phyloP scores from a whole-genome alignment of 169 alveolate species.

The Babesia bigemina region DNA sequence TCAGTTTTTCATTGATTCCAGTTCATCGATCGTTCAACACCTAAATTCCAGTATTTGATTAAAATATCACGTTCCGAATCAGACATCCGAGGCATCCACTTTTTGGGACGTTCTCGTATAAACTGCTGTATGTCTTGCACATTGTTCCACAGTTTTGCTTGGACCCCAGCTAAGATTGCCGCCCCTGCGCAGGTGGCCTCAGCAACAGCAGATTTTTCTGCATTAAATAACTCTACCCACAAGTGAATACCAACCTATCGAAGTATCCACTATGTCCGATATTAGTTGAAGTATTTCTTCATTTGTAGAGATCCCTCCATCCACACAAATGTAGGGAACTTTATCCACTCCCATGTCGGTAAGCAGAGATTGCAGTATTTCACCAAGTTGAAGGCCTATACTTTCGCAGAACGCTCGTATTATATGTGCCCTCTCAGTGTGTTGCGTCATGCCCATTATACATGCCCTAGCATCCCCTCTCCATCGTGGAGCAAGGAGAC shows the following conservation, averaged over 20 bases:
- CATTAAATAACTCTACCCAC: neutral
- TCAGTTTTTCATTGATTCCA: conserved; percentile 11
- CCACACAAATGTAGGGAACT: conserved; percentile 83
- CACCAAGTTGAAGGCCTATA: conserved; percentile 85
- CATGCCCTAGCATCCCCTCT: conserved; percentile 89
- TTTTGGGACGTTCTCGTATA: conserved; percentile 34
- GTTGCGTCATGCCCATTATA: conserved; percentile 87
- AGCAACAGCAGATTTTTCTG: conserved; percentile 59
- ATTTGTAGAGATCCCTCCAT: conserved; percentile 90
- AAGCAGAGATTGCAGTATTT: conserved; percentile 70
- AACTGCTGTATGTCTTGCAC: conserved; percentile 68
- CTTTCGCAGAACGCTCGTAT: conserved; percentile 89
- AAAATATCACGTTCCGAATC: conserved; percentile 53
- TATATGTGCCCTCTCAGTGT: conserved; percentile 85
- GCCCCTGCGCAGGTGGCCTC: conserved; percentile 90
- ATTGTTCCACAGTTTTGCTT: conserved; percentile 75
- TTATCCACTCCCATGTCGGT: conserved; percentile 66
- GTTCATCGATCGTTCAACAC: conserved; percentile 71
- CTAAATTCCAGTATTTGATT: conserved; percentile 75
- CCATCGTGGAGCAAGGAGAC: conserved; percentile 95
- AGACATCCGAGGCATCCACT: conserved; percentile 67
- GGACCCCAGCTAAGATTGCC: conserved; percentile 88
- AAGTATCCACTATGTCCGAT: conserved; percentile 80
- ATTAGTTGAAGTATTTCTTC: conserved; percentile 79
- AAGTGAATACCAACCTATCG: conserved; percentile 60